Conservation (phyloP, 345 rosid genomes). For the Acer negundo region DNA sequence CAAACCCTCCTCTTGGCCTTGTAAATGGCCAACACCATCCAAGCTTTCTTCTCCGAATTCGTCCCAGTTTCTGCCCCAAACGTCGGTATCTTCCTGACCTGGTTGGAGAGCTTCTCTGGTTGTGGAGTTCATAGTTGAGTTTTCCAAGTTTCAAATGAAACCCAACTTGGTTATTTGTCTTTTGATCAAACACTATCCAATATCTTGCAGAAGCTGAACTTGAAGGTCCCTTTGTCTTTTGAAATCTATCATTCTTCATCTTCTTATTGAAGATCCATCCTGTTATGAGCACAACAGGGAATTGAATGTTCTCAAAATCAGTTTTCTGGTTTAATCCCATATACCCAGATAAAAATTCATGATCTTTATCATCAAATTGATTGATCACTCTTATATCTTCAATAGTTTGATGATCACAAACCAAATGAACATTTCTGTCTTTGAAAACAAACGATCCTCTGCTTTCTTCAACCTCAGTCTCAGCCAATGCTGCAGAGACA, state of each 20-base stretch:
- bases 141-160: constrained; percentile 50
- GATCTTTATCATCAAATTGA: constrained; percentile 18
- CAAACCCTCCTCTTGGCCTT: constrained; percentile 47
- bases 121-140: constrained; percentile 26
- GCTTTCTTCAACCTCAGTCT: constrained; percentile 70
- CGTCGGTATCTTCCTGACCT: constrained; percentile 24
- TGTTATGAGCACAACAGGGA: constrained; percentile 46
- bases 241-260: not conserved
- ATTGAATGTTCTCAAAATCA: constrained; percentile 25
- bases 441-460: constrained; percentile 62
- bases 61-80: constrained; percentile 33
- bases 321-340: constrained; percentile 23
- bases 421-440: constrained; percentile 36
- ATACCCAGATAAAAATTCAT: constrained; percentile 16
- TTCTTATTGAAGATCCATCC: constrained; percentile 45
- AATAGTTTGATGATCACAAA: constrained; percentile 54
- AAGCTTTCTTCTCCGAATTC: constrained; percentile 33
- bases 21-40: constrained; percentile 38
- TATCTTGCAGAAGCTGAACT: constrained; percentile 39
- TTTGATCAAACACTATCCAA: constrained; percentile 55
- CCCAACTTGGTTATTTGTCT: constrained; percentile 44
- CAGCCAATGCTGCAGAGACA: constrained; percentile 58
- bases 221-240: not conserved
- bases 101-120: constrained; percentile 19
- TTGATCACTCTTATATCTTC: constrained; percentile 45